Evolutionary conservation across 2,329 filamentous ascomycete species (phyloP).

Genomic region (Aspergillus aculeatus): DNA sequence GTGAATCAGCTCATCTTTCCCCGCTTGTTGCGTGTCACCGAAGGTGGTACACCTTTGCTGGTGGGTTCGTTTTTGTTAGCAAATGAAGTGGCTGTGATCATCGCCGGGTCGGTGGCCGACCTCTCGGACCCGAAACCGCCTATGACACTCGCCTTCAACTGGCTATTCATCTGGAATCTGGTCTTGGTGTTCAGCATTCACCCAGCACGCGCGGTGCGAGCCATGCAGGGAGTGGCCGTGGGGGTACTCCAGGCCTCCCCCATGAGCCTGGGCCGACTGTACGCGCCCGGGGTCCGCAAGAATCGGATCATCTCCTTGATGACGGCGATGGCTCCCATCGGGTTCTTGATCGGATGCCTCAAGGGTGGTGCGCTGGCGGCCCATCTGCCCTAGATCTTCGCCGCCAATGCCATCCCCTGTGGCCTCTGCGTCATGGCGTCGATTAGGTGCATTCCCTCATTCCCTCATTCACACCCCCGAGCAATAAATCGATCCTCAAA

Average conservation of each 20-base stretch:
- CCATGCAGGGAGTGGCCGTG: conserved; percentile 46
- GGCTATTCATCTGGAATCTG: conserved; percentile 2
- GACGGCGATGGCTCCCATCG: conserved; percentile 46
- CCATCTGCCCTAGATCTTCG: conserved; percentile 43
- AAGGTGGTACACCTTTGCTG: conserved; percentile 40
- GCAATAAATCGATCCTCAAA: not conserved
- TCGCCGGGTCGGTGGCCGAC: conserved; percentile 32
- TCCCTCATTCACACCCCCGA: not conserved
- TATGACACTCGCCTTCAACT: conserved; percentile 3
- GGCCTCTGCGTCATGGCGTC: conserved; percentile 21
- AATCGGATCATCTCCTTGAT: conserved; percentile 30
- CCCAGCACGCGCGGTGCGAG: conserved; percentile 13
- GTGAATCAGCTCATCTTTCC: not conserved
- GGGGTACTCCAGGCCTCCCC: conserved; percentile 49
- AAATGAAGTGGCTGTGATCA: conserved; percentile 38
- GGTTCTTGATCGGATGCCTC: conserved; percentile 41
- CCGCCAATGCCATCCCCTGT: conserved; percentile 39
- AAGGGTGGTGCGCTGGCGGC: conserved; percentile 41
- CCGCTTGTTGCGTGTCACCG: conserved; percentile 24
- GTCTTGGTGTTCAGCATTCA: not conserved
- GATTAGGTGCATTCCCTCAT: not conserved
- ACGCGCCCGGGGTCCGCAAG: conserved; percentile 42
- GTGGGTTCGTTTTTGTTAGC: conserved; percentile 39
- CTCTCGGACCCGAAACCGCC: conserved; percentile 36
- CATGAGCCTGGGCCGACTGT: conserved; percentile 45